These are phyloP conservation scores for Plasmopara muralis DNA, from an alignment of 352 stramenopile genomes.

Conservation along the genomic window DNA sequence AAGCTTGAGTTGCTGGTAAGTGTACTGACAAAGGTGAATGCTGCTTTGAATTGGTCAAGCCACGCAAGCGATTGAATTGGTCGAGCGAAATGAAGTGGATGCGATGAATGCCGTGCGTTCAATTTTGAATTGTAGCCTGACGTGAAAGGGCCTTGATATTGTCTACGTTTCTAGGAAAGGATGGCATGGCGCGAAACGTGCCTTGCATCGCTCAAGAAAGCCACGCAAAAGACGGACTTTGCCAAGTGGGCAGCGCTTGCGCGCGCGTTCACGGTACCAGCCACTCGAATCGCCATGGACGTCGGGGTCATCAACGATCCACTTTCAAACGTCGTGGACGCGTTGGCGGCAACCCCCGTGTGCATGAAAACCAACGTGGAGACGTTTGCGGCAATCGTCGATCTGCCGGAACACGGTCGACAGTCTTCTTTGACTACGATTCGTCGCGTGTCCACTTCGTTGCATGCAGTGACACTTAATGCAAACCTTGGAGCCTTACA, in stretches of 20 bases:
- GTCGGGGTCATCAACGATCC: slow-evolving; percentile 18
- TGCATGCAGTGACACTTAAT: background rate
- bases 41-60: too few species aligned
- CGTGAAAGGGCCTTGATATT: background rate
- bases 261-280: slow-evolving; percentile 25
- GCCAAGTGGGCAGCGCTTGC: slow-evolving; percentile 35
- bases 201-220: slow-evolving; percentile 25
- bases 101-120: background rate
- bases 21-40: too few species aligned
- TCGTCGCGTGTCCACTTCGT: slow-evolving; percentile 2
- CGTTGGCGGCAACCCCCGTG: slow-evolving; percentile 14
- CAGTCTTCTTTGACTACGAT: background rate
- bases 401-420: background rate
- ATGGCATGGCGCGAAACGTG: slow-evolving; percentile 36
- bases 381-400: slow-evolving; percentile 32
- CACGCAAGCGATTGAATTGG: too few species aligned
- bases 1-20: too few species aligned
- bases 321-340: slow-evolving; percentile 10
- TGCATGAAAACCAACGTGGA: slow-evolving; percentile 40
- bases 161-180: slow-evolving; percentile 21
- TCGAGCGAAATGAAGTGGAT: too few species aligned
- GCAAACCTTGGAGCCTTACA: too few species aligned
- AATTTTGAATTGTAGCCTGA: background rate
- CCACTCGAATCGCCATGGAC: slow-evolving; percentile 17
- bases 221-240: slow-evolving; percentile 28